These are phyloP conservation scores for Tetrapyrgos nigripes DNA, from an alignment of 1,284 basidiomycete species.

Conservation along the genomic window DNA sequence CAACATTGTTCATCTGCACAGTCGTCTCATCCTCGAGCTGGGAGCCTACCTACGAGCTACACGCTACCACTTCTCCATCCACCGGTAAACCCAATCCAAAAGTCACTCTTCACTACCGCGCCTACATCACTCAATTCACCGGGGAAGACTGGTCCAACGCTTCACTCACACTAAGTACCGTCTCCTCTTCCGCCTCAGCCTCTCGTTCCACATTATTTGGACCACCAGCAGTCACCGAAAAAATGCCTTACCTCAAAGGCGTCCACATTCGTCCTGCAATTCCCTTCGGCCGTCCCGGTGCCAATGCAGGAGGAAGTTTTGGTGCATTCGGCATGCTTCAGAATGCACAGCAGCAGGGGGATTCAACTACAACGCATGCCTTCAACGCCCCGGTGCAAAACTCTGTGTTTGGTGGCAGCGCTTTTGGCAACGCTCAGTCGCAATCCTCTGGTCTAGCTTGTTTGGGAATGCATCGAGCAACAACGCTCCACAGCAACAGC, in stretches of 20 bases:
- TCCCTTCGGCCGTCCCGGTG: too few species aligned
- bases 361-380: too few species aligned
- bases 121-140: constrained; percentile 57
- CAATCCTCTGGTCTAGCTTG: too few species aligned
- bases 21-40: constrained; percentile 58
- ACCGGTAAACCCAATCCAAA: constrained; percentile 49
- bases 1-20: constrained; percentile 31
- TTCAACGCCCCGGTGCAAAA: too few species aligned
- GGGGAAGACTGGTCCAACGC: constrained; percentile 67
- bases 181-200: constrained; percentile 38
- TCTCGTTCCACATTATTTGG: constrained; percentile 2
- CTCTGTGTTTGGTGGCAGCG: too few species aligned
- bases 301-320: background rate
- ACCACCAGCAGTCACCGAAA: constrained; percentile 37
- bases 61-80: constrained; percentile 49
- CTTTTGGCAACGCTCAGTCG: too few species aligned
- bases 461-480: too few species aligned
- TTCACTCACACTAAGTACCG: constrained; percentile 59
- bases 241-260: constrained; percentile 37
- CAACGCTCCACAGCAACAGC: too few species aligned
- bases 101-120: constrained; percentile 61
- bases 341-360: too few species aligned
- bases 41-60: constrained; percentile 63
- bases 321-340: background rate
- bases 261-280: constrained; percentile 16